phyloP scores from a whole-genome alignment of 306 rosid genomes.

The Carpinus viminea region DNA sequence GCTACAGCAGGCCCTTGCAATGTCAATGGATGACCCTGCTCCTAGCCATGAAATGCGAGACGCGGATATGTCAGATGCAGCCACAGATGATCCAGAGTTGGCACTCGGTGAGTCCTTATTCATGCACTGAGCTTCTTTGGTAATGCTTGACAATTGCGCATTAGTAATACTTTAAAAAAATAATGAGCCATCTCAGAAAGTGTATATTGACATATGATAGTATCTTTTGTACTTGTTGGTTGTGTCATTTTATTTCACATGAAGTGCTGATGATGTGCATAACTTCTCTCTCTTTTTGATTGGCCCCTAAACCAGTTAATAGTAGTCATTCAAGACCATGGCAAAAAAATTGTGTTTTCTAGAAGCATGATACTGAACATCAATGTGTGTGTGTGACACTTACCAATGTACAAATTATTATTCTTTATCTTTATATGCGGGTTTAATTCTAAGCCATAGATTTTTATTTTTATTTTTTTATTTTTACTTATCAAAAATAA shows the following conservation, averaged over 20 bases:
- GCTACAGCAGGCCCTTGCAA: conserved; percentile 96
- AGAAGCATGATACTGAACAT: neutral
- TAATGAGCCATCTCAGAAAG: neutral
- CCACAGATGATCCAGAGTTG: conserved; percentile 80
- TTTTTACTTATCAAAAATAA: too few species aligned
- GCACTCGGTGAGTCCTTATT: conserved; percentile 71
- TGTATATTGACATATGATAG: neutral
- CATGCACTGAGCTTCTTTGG: neutral
- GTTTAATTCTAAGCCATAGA: neutral
- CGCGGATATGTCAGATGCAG: conserved; percentile 82
- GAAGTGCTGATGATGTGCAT: neutral
- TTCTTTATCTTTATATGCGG: neutral
- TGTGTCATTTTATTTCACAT: neutral
- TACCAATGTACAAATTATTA: neutral
- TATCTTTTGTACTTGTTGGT: neutral
- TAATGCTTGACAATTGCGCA: neutral
- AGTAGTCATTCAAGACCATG: neutral
- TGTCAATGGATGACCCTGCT: conserved; percentile 96
- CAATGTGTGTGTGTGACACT: neutral
- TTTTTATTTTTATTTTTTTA: too few species aligned
- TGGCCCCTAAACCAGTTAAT: neutral
- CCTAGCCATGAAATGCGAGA: conserved; percentile 62
- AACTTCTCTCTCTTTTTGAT: neutral
- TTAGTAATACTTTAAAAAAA: neutral
- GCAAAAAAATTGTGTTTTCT: neutral